phyloP scores from a whole-genome alignment of 2,329 filamentous ascomycete genomes.

The Chrysoporthe cubensis region DNA sequence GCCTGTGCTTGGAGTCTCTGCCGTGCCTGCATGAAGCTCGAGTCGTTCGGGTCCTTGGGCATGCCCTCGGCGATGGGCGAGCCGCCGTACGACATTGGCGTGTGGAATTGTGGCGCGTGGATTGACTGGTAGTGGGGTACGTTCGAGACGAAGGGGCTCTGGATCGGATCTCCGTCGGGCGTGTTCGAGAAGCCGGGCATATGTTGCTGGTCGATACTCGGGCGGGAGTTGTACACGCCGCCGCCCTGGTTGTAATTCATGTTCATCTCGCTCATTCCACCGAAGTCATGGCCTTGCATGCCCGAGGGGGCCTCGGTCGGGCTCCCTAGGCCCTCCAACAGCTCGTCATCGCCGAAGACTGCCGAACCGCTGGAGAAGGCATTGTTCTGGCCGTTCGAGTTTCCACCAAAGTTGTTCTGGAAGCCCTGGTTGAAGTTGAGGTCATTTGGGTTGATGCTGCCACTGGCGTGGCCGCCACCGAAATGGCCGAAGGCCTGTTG shows the following conservation, averaged over 20 bases:
- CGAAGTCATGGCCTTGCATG: slow-evolving; percentile 61
- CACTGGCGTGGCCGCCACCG: slow-evolving; percentile 54
- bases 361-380: slow-evolving; percentile 79
- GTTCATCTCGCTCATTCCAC: slow-evolving; percentile 56
- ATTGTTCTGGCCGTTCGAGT: slow-evolving; percentile 61
- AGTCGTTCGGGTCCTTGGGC: slow-evolving; percentile 53
- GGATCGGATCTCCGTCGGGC: slow-evolving; percentile 87
- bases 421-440: slow-evolving; percentile 68
- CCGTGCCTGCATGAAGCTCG: slow-evolving; percentile 62
- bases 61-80: slow-evolving; percentile 56
- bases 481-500: slow-evolving; percentile 62
- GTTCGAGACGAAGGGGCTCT: slow-evolving; percentile 82
- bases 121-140: slow-evolving; percentile 78
- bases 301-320: slow-evolving; percentile 56
- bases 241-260: slow-evolving; percentile 57
- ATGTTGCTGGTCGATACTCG: slow-evolving; percentile 67
- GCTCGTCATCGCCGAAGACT: slow-evolving; percentile 84
- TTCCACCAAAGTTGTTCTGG: slow-evolving; percentile 62
- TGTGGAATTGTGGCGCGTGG: slow-evolving; percentile 48
- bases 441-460: slow-evolving; percentile 81
- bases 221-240: slow-evolving; percentile 57
- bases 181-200: slow-evolving; percentile 88
- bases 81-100: slow-evolving; percentile 53
- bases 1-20: slow-evolving; percentile 60
- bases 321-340: slow-evolving; percentile 73